Percentiles rank a stretch among this genome's conserved stretches.
Evolutionary conservation across 768 basidiomycete genomes (phyloP).

Genomic region (Chlorophyllum brunneum): DNA sequence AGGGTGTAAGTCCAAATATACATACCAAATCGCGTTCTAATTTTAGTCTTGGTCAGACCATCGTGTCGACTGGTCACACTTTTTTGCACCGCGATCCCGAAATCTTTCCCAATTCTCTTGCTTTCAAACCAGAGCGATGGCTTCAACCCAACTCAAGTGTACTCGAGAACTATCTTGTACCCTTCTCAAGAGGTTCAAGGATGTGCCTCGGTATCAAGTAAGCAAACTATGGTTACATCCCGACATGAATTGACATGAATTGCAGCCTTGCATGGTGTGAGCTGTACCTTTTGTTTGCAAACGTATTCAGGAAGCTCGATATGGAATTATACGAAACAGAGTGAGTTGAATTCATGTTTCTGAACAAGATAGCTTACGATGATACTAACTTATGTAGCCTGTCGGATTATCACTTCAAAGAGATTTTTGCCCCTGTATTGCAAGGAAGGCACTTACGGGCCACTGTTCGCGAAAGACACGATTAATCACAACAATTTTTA

Average conservation of each 20-base stretch:
- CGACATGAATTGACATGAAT: too few relatives aligned
- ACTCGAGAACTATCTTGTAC: slow-evolving; percentile 36
- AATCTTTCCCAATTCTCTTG: slow-evolving; percentile 37
- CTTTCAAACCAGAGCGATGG: slow-evolving; percentile 42
- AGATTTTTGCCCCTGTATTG: slow-evolving; percentile 13
- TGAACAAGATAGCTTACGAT: neutral
- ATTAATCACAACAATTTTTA: neutral
- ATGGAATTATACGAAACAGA: slow-evolving; percentile 16
- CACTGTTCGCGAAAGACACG: slow-evolving; percentile 6
- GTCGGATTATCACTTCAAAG: slow-evolving; percentile 10
- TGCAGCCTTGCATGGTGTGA: slow-evolving; percentile 29
- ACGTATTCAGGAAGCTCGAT: slow-evolving; percentile 29
- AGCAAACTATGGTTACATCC: too few relatives aligned
- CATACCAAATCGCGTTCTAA: neutral
- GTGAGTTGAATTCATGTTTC: neutral
- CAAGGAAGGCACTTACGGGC: slow-evolving; percentile 15
- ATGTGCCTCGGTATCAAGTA: slow-evolving; percentile 43
- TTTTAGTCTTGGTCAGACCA: slow-evolving; percentile 25
- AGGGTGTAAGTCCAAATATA: slow-evolving; percentile 28
- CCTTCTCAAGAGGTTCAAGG: slow-evolving; percentile 41
- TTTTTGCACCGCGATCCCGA: slow-evolving; percentile 36
- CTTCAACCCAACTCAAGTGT: slow-evolving; percentile 27
- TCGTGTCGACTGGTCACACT: slow-evolving; percentile 35
- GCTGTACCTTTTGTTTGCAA: slow-evolving; percentile 26
- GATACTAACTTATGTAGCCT: neutral